These are phyloP conservation scores for Populus alba DNA, from an alignment of 345 rosid genomes.

Conservation along the genomic window DNA sequence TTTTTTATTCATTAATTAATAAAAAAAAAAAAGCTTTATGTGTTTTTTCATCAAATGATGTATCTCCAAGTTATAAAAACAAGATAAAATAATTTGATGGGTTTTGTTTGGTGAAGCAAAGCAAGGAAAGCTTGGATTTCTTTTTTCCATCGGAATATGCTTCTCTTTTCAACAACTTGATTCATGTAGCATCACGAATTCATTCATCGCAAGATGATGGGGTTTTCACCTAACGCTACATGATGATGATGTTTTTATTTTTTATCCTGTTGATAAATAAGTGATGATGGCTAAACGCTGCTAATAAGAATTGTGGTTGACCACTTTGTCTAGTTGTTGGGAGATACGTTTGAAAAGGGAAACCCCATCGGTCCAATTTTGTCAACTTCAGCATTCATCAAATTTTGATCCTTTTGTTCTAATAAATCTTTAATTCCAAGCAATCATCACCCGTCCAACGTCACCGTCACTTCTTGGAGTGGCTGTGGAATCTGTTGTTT, in stretches of 20 bases:
- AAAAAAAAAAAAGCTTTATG: too few relatives aligned
- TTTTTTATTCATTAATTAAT: too few relatives aligned
- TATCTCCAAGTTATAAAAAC: too few relatives aligned
- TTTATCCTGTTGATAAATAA: neutral
- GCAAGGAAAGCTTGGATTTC: neutral
- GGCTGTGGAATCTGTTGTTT: too few relatives aligned
- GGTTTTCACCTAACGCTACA: too few relatives aligned
- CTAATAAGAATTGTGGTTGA: constrained; percentile 6
- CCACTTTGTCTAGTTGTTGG: constrained; percentile 15
- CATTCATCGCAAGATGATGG: too few relatives aligned
- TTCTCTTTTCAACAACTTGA: too few relatives aligned
- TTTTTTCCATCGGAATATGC: too few relatives aligned
- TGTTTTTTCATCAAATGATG: too few relatives aligned
- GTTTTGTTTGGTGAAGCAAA: neutral
- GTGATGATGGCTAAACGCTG: constrained; percentile 4
- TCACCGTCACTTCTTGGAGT: neutral
- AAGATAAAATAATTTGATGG: too few relatives aligned
- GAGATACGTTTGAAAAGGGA: constrained; percentile 3
- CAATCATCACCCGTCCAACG: neutral
- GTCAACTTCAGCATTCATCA: constrained; percentile 21
- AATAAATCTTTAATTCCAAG: neutral
- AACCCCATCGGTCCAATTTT: constrained; percentile 3
- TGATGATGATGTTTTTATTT: too few relatives aligned
- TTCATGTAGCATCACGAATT: too few relatives aligned
- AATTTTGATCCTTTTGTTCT: neutral